phyloP scores from a whole-genome alignment of 148 eudicot species.

The Vaccinium macrocarpon region DNA sequence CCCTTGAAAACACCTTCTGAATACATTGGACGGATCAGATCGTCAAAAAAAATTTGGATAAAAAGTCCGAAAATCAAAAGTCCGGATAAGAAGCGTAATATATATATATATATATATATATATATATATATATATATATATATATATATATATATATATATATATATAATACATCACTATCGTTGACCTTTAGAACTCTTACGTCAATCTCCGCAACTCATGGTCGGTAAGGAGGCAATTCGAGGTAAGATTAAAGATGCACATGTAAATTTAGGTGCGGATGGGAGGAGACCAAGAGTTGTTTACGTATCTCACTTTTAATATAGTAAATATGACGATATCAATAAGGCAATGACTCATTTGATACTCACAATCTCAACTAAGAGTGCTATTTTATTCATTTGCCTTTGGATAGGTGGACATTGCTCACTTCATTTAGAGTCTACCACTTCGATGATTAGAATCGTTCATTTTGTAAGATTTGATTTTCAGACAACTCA shows the following conservation, averaged over 20 bases:
- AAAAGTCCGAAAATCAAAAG: too few relatives aligned
- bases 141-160: too few relatives aligned
- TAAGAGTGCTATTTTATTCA: not conserved
- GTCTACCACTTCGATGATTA: not conserved
- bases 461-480: not conserved
- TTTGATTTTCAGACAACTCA: not conserved
- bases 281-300: not conserved
- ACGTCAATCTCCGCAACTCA: not conserved
- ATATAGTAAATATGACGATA: not conserved
- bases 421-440: not conserved
- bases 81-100: too few relatives aligned
- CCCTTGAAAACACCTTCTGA: too few relatives aligned
- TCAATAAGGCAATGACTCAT: not conserved
- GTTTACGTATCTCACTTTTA: not conserved
- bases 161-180: not conserved
- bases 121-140: too few relatives aligned
- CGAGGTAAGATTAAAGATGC: not conserved
- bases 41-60: too few relatives aligned
- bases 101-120: too few relatives aligned
- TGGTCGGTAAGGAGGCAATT: not conserved
- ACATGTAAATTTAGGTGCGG: not conserved
- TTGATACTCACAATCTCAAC: not conserved
- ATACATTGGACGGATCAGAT: too few relatives aligned
- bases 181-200: not conserved
- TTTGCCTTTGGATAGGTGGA: not conserved